Percentiles rank a stretch among this genome's conserved stretches.
These are phyloP conservation scores for Zizania latifolia DNA, from an alignment of 176 grass and related monocot species.

Conservation along the genomic window DNA sequence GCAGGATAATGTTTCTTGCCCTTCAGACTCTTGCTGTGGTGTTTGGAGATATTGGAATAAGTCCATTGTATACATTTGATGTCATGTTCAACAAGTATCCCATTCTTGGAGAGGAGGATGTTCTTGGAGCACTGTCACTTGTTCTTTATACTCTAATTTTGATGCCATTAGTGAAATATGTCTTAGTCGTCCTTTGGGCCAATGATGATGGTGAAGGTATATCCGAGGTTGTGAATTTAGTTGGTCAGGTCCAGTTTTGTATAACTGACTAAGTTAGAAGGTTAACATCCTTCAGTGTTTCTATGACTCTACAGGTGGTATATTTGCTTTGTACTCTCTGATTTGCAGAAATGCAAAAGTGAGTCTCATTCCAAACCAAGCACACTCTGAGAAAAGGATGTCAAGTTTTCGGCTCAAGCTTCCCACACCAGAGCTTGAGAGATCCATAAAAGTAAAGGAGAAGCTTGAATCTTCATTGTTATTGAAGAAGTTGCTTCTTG, in stretches of 20 bases:
- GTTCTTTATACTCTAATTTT: slow-evolving; percentile 85
- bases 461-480: slow-evolving; percentile 65
- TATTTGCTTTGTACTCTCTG: slow-evolving; percentile 95
- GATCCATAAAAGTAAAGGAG: slow-evolving; percentile 87
- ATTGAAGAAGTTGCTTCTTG: slow-evolving; percentile 73
- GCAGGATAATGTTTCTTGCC: slow-evolving; percentile 63
- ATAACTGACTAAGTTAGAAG: slow-evolving; percentile 12
- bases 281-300: slow-evolving; percentile 29
- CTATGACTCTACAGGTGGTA: slow-evolving; percentile 64
- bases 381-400: slow-evolving; percentile 67
- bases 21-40: slow-evolving; percentile 89
- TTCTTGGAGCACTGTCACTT: slow-evolving; percentile 87
- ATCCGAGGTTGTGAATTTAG: slow-evolving; percentile 46
- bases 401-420: slow-evolving; percentile 76
- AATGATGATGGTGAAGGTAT: slow-evolving; percentile 93
- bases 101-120: slow-evolving; percentile 69
- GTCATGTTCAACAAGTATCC: slow-evolving; percentile 81
- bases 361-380: slow-evolving; percentile 79
- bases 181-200: slow-evolving; percentile 75
- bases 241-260: slow-evolving; percentile 11
- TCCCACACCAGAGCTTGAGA: slow-evolving; percentile 65
- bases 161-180: slow-evolving; percentile 84
- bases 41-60: slow-evolving; percentile 91
- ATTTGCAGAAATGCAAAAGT: slow-evolving; percentile 89
- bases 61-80: slow-evolving; percentile 95